Conservation (phyloP, 1,139 yeast genomes). For the Debaryomycetaceae sp. region DNA sequence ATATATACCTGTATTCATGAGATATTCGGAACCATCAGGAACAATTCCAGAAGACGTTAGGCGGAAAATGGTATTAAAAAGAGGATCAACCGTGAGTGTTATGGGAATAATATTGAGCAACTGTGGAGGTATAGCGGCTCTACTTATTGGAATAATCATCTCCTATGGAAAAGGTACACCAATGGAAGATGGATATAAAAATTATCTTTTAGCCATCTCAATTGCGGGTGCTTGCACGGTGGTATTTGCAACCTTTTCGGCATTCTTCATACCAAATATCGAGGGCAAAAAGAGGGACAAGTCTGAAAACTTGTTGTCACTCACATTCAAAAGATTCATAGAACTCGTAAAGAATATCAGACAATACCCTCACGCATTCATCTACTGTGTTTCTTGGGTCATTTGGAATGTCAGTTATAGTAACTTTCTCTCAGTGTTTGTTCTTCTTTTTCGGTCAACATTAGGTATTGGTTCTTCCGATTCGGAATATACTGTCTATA, state of each 20-base stretch:
- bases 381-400: constrained; percentile 42
- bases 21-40: constrained; percentile 20
- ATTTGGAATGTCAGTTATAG: constrained; percentile 41
- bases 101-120: constrained; percentile 38
- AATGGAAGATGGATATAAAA: constrained; percentile 28
- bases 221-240: constrained; percentile 39
- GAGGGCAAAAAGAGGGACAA: constrained; percentile 25
- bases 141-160: constrained; percentile 39
- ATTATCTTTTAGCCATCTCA: constrained; percentile 38
- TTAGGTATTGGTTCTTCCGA: constrained; percentile 40
- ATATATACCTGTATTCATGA: constrained; percentile 43
- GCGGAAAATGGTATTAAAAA: constrained; percentile 22
- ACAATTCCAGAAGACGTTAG: constrained; percentile 23
- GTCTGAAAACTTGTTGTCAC: constrained; percentile 19
- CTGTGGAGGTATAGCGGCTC: constrained; percentile 39
- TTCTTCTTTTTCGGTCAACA: constrained; percentile 39
- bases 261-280: constrained; percentile 32
- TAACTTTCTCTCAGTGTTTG: constrained; percentile 37
- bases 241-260: constrained; percentile 23
- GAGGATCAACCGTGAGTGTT: constrained; percentile 39
- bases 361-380: constrained; percentile 35
- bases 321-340: constrained; percentile 26
- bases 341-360: constrained; percentile 23
- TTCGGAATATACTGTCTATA: constrained; percentile 39
- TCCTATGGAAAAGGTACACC: constrained; percentile 28